phyloP scores from a whole-genome alignment of 345 rosid genomes.

The Moringa oleifera region DNA sequence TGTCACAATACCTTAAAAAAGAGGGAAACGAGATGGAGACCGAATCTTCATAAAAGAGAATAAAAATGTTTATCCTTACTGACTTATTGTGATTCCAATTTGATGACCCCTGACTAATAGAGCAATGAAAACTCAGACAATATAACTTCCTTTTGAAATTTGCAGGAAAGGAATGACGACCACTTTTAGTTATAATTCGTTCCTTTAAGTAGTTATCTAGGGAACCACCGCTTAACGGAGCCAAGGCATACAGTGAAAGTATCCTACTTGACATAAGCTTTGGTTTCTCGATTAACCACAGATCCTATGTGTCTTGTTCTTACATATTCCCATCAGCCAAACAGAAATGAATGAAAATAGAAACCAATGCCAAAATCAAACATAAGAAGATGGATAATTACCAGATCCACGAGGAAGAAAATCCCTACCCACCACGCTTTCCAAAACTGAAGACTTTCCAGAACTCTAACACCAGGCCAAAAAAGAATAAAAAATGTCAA shows the following conservation, averaged over 20 bases:
- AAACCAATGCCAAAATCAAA: constrained; percentile 3
- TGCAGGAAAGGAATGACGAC: too few relatives aligned
- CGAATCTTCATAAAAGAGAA: not conserved
- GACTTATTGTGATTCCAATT: not conserved
- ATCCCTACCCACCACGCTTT: constrained; percentile 96
- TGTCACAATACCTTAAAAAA: constrained; percentile 75
- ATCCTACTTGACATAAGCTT: too few relatives aligned
- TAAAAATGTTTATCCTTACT: not conserved
- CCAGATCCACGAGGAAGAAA: constrained; percentile 99
- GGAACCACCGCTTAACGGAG: not conserved
- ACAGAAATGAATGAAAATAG: not conserved
- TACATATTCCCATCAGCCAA: not conserved
- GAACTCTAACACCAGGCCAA: constrained; percentile 54
- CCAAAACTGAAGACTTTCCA: constrained; percentile 94
- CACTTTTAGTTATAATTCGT: not conserved
- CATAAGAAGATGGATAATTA: constrained; percentile 23
- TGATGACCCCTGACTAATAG: not conserved
- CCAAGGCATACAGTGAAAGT: too few relatives aligned
- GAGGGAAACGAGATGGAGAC: too few relatives aligned
- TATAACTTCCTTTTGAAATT: too few relatives aligned
- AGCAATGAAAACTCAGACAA: too few relatives aligned
- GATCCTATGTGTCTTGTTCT: constrained; percentile 13
- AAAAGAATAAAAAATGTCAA: constrained; percentile 10
- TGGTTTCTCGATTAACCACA: not conserved
- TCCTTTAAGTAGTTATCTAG: not conserved